phyloP scores from a whole-genome alignment of 306 rosid species.

The Lithocarpus polystachyus region DNA sequence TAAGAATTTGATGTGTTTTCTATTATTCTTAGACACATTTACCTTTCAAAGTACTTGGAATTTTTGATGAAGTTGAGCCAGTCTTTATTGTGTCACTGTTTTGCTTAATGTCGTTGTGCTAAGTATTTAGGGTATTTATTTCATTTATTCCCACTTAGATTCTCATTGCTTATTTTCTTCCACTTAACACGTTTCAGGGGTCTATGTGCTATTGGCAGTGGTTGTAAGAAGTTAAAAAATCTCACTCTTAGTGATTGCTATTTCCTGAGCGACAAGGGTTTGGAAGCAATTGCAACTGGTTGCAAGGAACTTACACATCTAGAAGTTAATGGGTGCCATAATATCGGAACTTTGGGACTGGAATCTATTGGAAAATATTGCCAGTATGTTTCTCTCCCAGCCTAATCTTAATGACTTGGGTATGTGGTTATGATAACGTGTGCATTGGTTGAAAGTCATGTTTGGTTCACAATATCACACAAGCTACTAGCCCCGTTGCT shows the following conservation, averaged over 20 bases:
- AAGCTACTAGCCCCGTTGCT: neutral
- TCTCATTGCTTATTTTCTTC: constrained; percentile 8
- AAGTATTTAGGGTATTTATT: neutral
- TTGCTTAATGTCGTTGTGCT: no score
- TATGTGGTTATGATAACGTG: constrained; percentile 10
- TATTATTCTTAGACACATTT: neutral
- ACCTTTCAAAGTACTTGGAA: neutral
- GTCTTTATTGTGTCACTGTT: neutral
- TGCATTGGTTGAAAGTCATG: constrained; percentile 10
- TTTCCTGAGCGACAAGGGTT: constrained; percentile 79
- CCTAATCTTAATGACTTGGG: constrained; percentile 16
- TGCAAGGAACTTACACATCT: constrained; percentile 91
- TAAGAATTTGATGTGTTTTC: neutral
- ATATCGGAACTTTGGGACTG: constrained; percentile 76
- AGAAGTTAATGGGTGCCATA: constrained; percentile 95
- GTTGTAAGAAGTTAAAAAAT: constrained; percentile 86
- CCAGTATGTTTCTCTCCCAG: constrained; percentile 55
- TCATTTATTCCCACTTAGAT: neutral
- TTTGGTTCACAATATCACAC: constrained; percentile 3
- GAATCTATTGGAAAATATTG: constrained; percentile 85
- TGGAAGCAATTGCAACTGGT: constrained; percentile 91
- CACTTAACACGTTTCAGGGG: constrained; percentile 56
- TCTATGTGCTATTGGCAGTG: constrained; percentile 65
- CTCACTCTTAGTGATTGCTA: constrained; percentile 85
- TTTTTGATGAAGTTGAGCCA: neutral